Percentiles rank a stretch among this genome's conserved stretches.
Evolutionary conservation across 768 basidiomycete genomes (phyloP).

Genomic region (Termitomyces sp.): DNA sequence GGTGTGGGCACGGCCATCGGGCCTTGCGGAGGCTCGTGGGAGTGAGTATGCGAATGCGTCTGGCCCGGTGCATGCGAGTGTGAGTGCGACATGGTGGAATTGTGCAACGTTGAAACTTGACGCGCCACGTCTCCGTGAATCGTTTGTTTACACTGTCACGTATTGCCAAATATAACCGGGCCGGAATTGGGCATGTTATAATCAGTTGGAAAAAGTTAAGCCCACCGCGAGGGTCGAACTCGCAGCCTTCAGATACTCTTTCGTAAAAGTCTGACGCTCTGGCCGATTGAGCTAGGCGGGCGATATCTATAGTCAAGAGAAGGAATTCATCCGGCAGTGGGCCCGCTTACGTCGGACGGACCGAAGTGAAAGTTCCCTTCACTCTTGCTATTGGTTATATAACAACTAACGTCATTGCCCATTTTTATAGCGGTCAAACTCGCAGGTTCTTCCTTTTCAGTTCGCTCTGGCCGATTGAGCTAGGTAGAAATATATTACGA

Average conservation of each 20-base stretch:
- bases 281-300: slow-evolving; percentile 64
- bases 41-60: slow-evolving; percentile 36
- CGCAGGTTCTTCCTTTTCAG: too few relatives aligned
- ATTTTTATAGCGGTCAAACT: too few relatives aligned
- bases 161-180: slow-evolving; percentile 3
- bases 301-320: too few relatives aligned
- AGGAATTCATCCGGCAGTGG: too few relatives aligned
- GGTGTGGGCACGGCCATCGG: slow-evolving; percentile 45
- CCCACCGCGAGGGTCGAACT: slow-evolving; percentile 65
- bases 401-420: too few relatives aligned
- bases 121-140: slow-evolving; percentile 12
- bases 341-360: too few relatives aligned
- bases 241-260: slow-evolving; percentile 70
- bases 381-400: too few relatives aligned
- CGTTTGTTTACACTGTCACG: slow-evolving; percentile 2
- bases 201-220: too few relatives aligned
- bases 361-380: too few relatives aligned
- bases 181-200: too few relatives aligned
- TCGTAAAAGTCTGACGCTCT: slow-evolving; percentile 57
- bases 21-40: slow-evolving; percentile 29
- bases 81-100: slow-evolving; percentile 56
- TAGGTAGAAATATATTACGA: too few relatives aligned
- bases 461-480: too few relatives aligned
- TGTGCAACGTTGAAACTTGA: not conserved
- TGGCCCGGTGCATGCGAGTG: slow-evolving; percentile 61